Evolutionary conservation across 106 monocot genomes (phyloP).

Genomic region (Iris macrosiphon): DNA sequence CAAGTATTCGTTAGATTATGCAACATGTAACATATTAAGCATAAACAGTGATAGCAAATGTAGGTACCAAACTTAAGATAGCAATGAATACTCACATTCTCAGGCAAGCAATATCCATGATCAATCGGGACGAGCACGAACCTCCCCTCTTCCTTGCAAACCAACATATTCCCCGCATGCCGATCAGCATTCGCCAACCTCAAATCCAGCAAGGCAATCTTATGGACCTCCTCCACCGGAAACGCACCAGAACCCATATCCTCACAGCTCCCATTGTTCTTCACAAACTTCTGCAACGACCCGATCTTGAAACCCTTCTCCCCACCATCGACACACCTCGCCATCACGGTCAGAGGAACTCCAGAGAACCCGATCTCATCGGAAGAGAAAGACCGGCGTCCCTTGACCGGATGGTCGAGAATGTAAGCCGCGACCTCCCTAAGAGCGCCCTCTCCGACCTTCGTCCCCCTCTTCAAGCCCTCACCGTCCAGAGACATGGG

Average conservation of each 20-base stretch:
- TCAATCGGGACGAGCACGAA: constrained; percentile 43
- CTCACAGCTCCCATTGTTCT: constrained; percentile 52
- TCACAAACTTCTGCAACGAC: constrained; percentile 57
- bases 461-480: constrained; percentile 54
- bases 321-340: constrained; percentile 28
- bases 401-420: constrained; percentile 40
- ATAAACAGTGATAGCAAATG: too few relatives aligned
- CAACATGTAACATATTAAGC: too few relatives aligned
- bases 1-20: too few relatives aligned
- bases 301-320: constrained; percentile 36
- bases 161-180: constrained; percentile 51
- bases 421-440: constrained; percentile 66
- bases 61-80: not conserved
- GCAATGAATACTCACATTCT: constrained; percentile 33
- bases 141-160: constrained; percentile 21
- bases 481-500: constrained; percentile 45
- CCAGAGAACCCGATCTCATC: constrained; percentile 44
- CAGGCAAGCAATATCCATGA: constrained; percentile 61
- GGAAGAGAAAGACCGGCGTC: constrained; percentile 19
- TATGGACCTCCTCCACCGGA: constrained; percentile 53
- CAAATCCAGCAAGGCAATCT: constrained; percentile 51
- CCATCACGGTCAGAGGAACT: constrained; percentile 46
- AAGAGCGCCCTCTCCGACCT: constrained; percentile 56
- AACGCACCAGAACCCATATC: constrained; percentile 60
- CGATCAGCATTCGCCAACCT: constrained; percentile 59